Conservation (phyloP, 768 basidiomycete species). For the Lentinus tigrinus region DNA sequence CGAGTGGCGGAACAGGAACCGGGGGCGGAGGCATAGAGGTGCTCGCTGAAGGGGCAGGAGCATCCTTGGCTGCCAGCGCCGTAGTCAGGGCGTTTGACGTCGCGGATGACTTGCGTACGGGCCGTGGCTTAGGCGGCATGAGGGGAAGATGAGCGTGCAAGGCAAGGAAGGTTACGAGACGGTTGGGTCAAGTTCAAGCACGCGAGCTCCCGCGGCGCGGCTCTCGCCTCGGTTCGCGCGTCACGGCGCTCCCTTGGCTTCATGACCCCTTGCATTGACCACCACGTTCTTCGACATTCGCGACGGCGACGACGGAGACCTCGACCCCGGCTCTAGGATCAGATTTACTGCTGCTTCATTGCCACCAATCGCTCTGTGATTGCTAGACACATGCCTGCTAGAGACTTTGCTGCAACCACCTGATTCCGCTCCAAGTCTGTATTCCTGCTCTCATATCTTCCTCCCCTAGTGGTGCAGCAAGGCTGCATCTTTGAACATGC, state of each 20-base stretch:
- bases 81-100: constrained; percentile 4
- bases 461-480: background rate
- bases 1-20: constrained; percentile 36
- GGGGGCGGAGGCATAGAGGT: constrained; percentile 57
- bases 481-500: background rate
- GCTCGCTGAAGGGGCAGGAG: constrained; percentile 10
- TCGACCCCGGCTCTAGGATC: background rate
- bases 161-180: background rate
- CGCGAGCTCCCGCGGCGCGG: background rate
- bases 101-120: constrained; percentile 32
- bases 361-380: background rate
- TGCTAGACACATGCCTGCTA: background rate
- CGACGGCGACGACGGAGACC: constrained; percentile 8
- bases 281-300: background rate
- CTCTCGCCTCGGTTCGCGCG: constrained; percentile 4
- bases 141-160: constrained; percentile 4
- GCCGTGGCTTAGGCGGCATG: constrained; percentile 48
- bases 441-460: background rate
- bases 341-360: background rate
- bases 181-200: background rate
- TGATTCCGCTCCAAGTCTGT: background rate
- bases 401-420: background rate
- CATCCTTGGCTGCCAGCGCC: constrained; percentile 26
- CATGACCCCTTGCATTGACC: constrained; percentile 6
- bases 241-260: background rate